These are phyloP conservation scores for Raddia distichophylla DNA, from an alignment of 176 grass and related monocot genomes.

Conservation along the genomic window DNA sequence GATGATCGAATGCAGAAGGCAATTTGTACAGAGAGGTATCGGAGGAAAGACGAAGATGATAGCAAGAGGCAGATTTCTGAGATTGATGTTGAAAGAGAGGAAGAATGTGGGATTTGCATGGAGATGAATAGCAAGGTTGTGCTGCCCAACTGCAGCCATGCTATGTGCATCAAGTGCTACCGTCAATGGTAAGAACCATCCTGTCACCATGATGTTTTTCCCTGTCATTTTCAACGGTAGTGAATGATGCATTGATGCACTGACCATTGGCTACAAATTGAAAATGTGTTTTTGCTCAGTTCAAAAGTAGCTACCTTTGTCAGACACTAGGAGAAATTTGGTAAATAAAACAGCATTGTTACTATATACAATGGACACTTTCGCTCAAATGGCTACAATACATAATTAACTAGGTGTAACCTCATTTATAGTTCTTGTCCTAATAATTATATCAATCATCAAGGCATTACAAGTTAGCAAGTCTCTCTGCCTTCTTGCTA, in stretches of 20 bases:
- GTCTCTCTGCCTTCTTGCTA: neutral
- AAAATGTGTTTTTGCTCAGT: neutral
- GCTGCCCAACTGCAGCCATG: constrained; percentile 84
- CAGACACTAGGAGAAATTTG: neutral
- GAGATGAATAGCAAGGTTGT: constrained; percentile 86
- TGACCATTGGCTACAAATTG: neutral
- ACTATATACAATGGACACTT: neutral
- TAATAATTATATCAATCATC: constrained; percentile 10
- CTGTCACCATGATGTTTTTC: neutral
- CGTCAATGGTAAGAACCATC: constrained; percentile 59
- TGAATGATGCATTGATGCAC: no score
- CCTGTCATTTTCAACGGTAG: neutral
- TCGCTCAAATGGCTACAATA: neutral
- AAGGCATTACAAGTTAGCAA: neutral
- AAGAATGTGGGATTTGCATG: constrained; percentile 98
- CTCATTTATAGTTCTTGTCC: constrained; percentile 2
- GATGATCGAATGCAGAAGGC: constrained; percentile 80
- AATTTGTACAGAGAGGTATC: constrained; percentile 58
- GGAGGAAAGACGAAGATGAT: constrained; percentile 60
- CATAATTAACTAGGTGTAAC: neutral
- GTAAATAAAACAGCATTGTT: neutral
- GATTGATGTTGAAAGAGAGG: constrained; percentile 77
- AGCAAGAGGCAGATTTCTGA: constrained; percentile 55
- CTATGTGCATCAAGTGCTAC: constrained; percentile 91
- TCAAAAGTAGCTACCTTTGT: neutral